Evolutionary conservation across 768 basidiomycete species (phyloP), one percentile per base, ranked within the genome.

Genomic region (Crucibulum laeve): DNA sequence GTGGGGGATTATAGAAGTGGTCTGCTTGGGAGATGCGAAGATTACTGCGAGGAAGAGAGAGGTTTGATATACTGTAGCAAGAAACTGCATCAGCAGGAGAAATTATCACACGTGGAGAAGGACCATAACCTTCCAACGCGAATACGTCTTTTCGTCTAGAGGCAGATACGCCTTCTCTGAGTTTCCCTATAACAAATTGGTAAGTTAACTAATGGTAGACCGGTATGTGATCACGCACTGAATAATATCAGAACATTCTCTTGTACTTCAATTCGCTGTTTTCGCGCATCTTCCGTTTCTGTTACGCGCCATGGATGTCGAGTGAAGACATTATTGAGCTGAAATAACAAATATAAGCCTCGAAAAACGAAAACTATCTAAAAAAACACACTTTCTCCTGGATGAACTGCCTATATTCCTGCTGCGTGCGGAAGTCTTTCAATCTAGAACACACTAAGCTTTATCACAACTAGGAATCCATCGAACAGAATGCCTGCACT

Each of bases 161-260:
- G 0, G 87, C 77, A 5, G 73, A 69, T 3, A 89, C 66, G 0
- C 87, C 87, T 61, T 90, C 87, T 39, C 87, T 72, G 5, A 90
- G 65, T 57, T 89, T 90, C 33, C 87, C 87, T 90, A 44, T 39
- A 19, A 25, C 21, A 15, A 21, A 41, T 25, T 48, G 32, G 8
- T 21, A 23, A 24, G 14, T 22, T 17, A 33, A 42, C 33, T 25
- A 33, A 35, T 45, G 15, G 40, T n/a, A 41, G 14, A 36, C 15
- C 4, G 3, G 35, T 39, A 13, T 11, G 38, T 10, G 11, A 23
- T 40, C 8, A 19, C 36, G 19, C 17, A 88, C 87, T 74, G 51
- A 88, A 81, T n/a, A 84, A 55, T 25, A 89, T 87, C 22, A 87
- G 63, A 7, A 87, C 60, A 52, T 88, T 89, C 45, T 80, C 78